Base-by-base conservation (phyloP, 2,329 filamentous ascomycete species). In the Fusarium foetens region DNA sequence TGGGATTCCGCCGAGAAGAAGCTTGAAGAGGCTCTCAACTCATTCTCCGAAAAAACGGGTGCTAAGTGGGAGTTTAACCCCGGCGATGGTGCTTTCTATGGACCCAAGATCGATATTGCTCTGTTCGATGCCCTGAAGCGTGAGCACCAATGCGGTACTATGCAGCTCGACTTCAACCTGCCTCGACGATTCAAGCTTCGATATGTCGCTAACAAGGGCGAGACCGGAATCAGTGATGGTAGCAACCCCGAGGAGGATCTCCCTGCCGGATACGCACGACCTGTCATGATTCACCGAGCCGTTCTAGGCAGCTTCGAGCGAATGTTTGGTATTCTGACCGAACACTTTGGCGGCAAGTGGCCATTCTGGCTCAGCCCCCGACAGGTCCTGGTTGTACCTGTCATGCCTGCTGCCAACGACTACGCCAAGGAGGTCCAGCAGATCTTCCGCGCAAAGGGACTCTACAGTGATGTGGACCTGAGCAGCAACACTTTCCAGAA, bases 101-200 rank as follows among this genome's bases (percentile, higher is more conserved):
- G 96, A 4, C 96, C 96, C 57, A 99, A 99, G 89, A 97, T 98
- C 76, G 96, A 99, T 78, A 96, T 99, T 79, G 97, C 94, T 69
- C 95, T 99, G 78, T 92, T 91, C 57, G 95, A 98, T 82, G 94
- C 94, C 49, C 86, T 98, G 74, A 90, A 91, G 82, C 90, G 95
- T 80, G 93, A 82, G 60, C 79, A 80, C 70, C 81, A 83, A 76
- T 83, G 81, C 70, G 81, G 95, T 76, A 98, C 95, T 17, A 97
- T 98, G 75, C 95, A 98, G 84, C 93, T 97, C 79, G 94, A 94
- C 81, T 98, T 98, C 83, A 93, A 93, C 78, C 89, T 98, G 65
- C 81, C 81, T 36, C 77, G 78, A 65, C 79, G 81, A 45, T 83
- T 83, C 79, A 83, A 83, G 77, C 79, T 83, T 23, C 80, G 81